Percentiles rank a stretch among this genome's conserved stretches.
Evolutionary conservation across 495 filamentous ascomycete genomes (phyloP).

Genomic region (Aspergillus panamensis): DNA sequence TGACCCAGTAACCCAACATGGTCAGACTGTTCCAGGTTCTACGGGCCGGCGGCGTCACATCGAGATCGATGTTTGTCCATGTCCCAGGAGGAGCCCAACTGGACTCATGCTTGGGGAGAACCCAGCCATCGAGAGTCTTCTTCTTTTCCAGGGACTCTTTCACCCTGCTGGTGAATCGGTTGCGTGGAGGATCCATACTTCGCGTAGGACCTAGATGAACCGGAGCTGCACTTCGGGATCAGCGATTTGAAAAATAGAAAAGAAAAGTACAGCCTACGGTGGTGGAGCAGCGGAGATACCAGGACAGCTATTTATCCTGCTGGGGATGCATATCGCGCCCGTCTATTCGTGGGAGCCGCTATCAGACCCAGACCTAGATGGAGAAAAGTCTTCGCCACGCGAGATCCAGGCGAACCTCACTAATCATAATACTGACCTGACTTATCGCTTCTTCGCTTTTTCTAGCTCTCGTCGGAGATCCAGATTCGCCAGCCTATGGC

Average conservation of each 20-base stretch:
- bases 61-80: conserved; percentile 1
- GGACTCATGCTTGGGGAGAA: conserved; percentile 4
- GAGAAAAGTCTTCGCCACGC: too few species aligned
- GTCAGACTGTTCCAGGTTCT: neutral
- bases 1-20: conserved; percentile 1
- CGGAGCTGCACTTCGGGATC: neutral
- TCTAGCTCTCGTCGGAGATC: neutral
- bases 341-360: neutral
- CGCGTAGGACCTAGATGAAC: neutral
- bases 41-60: neutral
- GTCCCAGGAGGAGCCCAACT: conserved; percentile 5
- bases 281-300: neutral
- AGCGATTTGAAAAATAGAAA: neutral
- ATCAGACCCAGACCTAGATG: neutral
- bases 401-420: neutral
- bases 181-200: neutral
- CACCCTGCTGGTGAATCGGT: neutral
- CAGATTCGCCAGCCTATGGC: neutral
- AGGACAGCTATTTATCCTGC: neutral
- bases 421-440: too few species aligned
- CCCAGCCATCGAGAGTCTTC: conserved; percentile 5
- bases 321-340: neutral
- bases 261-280: neutral
- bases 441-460: neutral
- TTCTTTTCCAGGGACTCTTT: neutral